Evolutionary conservation across 106 monocot genomes (phyloP).

Genomic region (Allium fistulosum): DNA sequence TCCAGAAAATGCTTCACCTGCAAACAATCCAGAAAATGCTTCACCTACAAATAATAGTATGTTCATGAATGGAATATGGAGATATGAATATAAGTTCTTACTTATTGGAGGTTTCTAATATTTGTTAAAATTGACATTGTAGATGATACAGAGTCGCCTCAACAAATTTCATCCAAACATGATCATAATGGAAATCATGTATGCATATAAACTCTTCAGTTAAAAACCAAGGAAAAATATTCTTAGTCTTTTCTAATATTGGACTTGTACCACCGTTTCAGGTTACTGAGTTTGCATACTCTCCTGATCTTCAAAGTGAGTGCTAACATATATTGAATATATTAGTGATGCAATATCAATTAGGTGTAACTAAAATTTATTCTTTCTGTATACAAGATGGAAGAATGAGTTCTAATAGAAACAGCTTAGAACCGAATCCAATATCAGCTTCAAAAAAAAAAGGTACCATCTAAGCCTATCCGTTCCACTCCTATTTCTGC

Average conservation of each 20-base stretch:
- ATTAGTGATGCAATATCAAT: background rate
- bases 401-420: slow-evolving; percentile 8
- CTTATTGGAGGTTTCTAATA: slow-evolving; percentile 2
- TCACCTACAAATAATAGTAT: slow-evolving; percentile 37
- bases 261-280: slow-evolving; percentile 6
- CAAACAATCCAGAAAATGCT: slow-evolving; percentile 9
- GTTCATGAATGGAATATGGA: slow-evolving; percentile 12
- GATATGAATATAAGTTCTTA: background rate
- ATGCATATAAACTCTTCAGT: background rate
- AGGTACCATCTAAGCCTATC: slow-evolving; percentile 27
- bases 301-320: slow-evolving; percentile 34
- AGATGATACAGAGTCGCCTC: slow-evolving; percentile 54
- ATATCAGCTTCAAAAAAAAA: slow-evolving; percentile 16
- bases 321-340: slow-evolving; percentile 1
- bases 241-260: too few relatives aligned
- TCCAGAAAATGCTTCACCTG: slow-evolving; percentile 21
- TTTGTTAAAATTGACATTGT: slow-evolving; percentile 12
- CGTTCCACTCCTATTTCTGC: slow-evolving; percentile 11
- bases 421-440: slow-evolving; percentile 19
- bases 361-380: background rate
- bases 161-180: slow-evolving; percentile 16
- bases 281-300: slow-evolving; percentile 36
- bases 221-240: background rate
- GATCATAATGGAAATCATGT: slow-evolving; percentile 38
- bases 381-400: slow-evolving; percentile 19